Percentiles rank a stretch among this genome's conserved stretches.
Evolutionary conservation across 2,329 filamentous ascomycete genomes (phyloP).

Genomic region (Chaetomium sp.): DNA sequence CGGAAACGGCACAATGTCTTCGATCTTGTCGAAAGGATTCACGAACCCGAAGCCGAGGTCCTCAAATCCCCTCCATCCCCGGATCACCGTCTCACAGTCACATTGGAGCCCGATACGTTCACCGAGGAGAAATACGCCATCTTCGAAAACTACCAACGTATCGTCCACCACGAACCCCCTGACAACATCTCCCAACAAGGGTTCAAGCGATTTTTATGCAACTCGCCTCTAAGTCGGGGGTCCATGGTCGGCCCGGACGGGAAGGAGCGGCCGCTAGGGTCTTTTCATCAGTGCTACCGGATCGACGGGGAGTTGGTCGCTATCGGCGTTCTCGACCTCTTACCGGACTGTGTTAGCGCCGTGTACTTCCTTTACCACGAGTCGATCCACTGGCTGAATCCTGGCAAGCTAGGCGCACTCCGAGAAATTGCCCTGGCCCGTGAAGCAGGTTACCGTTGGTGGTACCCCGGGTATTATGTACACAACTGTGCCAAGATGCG

Average conservation of each 20-base stretch:
- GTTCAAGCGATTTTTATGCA: slow-evolving; percentile 69
- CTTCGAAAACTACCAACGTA: slow-evolving; percentile 67
- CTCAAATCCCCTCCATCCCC: slow-evolving; percentile 56
- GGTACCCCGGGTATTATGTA: slow-evolving; percentile 79
- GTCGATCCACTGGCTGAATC: slow-evolving; percentile 61
- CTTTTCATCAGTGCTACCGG: slow-evolving; percentile 76
- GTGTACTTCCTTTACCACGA: slow-evolving; percentile 81
- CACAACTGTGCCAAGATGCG: slow-evolving; percentile 76
- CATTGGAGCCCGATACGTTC: slow-evolving; percentile 62
- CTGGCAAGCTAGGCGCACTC: slow-evolving; percentile 70
- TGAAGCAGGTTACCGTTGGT: slow-evolving; percentile 65
- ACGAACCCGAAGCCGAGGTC: slow-evolving; percentile 56
- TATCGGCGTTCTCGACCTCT: slow-evolving; percentile 67
- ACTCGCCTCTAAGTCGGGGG: slow-evolving; percentile 54
- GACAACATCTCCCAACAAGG: slow-evolving; percentile 51
- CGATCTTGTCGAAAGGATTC: slow-evolving; percentile 58
- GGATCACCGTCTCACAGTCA: slow-evolving; percentile 61
- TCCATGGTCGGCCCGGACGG: slow-evolving; percentile 41
- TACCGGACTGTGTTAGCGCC: slow-evolving; percentile 70
- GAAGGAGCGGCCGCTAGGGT: slow-evolving; percentile 54
- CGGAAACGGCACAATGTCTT: slow-evolving; percentile 62
- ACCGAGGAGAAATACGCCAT: slow-evolving; percentile 69
- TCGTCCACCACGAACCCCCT: slow-evolving; percentile 63
- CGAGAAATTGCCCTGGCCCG: slow-evolving; percentile 64
- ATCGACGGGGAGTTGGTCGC: slow-evolving; percentile 70